Evolutionary conservation across 2,329 filamentous ascomycete species (phyloP).

Genomic region (Capronia americana): DNA sequence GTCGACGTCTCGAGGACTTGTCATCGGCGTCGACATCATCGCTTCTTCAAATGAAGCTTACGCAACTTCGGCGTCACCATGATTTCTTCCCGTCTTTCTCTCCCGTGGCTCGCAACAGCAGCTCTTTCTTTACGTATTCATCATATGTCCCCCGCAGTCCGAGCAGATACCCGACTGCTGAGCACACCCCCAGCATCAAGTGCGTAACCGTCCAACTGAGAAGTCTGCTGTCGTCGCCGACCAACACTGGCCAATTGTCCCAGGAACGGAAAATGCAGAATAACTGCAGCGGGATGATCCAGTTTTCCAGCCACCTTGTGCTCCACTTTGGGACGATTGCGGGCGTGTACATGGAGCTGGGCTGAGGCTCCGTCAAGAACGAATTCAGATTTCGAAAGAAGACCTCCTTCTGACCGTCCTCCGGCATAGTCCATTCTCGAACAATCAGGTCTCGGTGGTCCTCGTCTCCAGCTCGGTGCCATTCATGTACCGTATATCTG

Average conservation of each 20-base stretch:
- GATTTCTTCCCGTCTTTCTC: constrained; percentile 1
- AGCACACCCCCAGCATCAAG: constrained; percentile 16
- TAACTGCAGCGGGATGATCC: constrained; percentile 29
- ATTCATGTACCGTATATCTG: constrained; percentile 53
- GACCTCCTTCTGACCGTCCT: constrained; percentile 53
- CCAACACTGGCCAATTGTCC: constrained; percentile 32
- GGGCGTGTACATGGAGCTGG: constrained; percentile 23
- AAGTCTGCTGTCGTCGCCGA: constrained; percentile 27
- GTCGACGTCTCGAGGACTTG: not conserved
- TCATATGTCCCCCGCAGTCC: constrained; percentile 27
- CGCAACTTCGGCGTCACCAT: constrained; percentile 2
- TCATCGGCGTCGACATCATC: not conserved
- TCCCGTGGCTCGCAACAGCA: not conserved
- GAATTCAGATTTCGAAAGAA: constrained; percentile 60
- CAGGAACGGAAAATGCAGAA: constrained; percentile 29
- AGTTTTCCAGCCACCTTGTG: constrained; percentile 21
- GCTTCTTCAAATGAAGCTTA: not conserved
- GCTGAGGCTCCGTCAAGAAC: constrained; percentile 31
- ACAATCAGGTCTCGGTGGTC: constrained; percentile 49
- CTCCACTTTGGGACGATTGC: constrained; percentile 11
- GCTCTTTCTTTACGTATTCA: constrained; percentile 24
- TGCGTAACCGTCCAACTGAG: constrained; percentile 31
- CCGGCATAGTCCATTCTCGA: constrained; percentile 56
- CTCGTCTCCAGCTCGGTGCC: constrained; percentile 47
- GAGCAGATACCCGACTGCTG: constrained; percentile 19